Evolutionary conservation across 2,329 filamentous ascomycete genomes (phyloP).

Genomic region (Xylogone sp.): DNA sequence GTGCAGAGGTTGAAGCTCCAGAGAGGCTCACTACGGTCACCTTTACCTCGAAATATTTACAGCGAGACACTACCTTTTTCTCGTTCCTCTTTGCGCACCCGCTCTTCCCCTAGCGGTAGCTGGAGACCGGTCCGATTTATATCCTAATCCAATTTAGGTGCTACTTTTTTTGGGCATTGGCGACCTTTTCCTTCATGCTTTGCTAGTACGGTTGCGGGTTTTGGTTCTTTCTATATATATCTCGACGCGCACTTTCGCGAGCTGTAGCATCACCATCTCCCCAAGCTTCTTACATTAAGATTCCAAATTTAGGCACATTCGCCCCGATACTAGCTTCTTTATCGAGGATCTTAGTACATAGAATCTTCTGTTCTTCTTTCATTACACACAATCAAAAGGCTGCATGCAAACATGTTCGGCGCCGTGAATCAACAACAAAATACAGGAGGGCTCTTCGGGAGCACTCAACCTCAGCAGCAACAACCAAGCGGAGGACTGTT

Average conservation of each 20-base stretch:
- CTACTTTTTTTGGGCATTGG: no score
- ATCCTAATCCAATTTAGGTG: no score
- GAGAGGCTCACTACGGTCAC: no score
- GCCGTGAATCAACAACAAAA: conserved; percentile 14
- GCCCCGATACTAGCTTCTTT: no score
- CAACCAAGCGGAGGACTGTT: conserved; percentile 6
- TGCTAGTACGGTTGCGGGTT: background rate
- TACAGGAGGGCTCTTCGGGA: conserved; percentile 17
- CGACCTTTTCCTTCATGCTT: background rate
- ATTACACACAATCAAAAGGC: no score
- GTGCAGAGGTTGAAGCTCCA: conserved; percentile 8
- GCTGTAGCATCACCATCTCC: background rate
- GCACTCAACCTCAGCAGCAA: conserved; percentile 6
- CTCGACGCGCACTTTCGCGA: background rate
- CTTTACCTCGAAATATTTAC: no score
- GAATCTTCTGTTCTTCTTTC: background rate
- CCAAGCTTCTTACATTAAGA: background rate
- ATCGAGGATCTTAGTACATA: no score
- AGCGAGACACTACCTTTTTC: no score
- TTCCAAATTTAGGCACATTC: no score
- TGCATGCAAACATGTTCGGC: conserved; percentile 4
- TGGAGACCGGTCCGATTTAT: no score
- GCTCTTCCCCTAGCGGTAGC: no score
- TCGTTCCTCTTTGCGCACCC: no score
- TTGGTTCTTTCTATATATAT: background rate